Conservation (phyloP, 2,329 filamentous ascomycete genomes). For the Sclerotinia sclerotiorum region DNA sequence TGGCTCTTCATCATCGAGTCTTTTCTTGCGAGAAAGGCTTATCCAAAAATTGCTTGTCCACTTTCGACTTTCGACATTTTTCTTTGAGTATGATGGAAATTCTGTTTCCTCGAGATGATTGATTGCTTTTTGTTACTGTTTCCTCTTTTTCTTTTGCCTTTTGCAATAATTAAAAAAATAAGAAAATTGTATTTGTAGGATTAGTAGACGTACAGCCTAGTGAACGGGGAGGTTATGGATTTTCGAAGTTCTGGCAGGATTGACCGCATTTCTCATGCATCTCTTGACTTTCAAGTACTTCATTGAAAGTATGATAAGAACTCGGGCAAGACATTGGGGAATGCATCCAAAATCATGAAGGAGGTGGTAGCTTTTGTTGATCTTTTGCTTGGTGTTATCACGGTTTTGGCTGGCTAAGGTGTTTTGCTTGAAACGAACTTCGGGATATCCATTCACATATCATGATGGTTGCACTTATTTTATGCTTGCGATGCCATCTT, state of each 20-base stretch:
- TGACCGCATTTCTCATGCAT: not conserved
- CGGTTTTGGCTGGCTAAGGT: not conserved
- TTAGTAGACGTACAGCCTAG: not conserved
- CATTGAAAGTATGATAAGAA: not conserved
- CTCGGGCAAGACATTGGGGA: not conserved
- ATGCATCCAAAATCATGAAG: not conserved
- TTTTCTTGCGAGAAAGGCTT: conserved; percentile 6
- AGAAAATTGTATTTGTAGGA: conserved; percentile 1
- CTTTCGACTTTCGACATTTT: conserved; percentile 10
- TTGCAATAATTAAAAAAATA: conserved; percentile 13
- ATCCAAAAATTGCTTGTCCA: conserved; percentile 9
- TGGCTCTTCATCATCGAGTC: not conserved
- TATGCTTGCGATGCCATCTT: not conserved
- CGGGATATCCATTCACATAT: not conserved
- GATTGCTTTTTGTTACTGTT: not conserved
- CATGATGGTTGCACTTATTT: not conserved
- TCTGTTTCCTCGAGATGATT: conserved; percentile 5
- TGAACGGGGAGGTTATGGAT: not conserved
- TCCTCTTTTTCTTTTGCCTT: not conserved
- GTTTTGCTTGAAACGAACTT: not conserved
- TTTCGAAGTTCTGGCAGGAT: conserved; percentile 5
- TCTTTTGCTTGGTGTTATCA: not conserved
- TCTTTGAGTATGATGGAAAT: conserved; percentile 17
- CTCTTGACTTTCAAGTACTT: not conserved
- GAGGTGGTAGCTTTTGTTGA: not conserved